phyloP scores from a whole-genome alignment of 495 filamentous ascomycete species.

The Xylaria castorea region DNA sequence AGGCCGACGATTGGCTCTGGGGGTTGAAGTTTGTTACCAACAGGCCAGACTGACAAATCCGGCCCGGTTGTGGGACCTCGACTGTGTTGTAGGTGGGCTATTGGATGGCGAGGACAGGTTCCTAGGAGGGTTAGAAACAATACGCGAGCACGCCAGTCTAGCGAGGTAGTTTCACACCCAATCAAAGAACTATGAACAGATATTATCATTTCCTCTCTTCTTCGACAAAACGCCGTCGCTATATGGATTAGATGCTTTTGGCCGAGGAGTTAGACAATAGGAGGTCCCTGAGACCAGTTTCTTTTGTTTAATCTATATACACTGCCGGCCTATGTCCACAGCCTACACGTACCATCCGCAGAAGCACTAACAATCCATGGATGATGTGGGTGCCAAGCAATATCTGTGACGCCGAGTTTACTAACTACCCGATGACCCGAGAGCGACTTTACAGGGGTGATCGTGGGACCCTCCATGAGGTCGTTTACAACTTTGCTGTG shows the following conservation, averaged over 20 bases:
- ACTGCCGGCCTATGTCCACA: constrained; percentile 50
- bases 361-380: constrained; percentile 94
- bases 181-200: neutral
- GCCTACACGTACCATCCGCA: constrained; percentile 78
- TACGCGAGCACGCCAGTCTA: neutral
- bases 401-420: constrained; percentile 87
- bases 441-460: constrained; percentile 94
- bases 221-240: constrained; percentile 14
- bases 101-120: neutral
- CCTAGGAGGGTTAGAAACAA: constrained; percentile 2
- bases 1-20: neutral
- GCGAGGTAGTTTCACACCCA: neutral
- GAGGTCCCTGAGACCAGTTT: neutral
- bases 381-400: constrained; percentile 93
- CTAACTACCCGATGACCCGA: constrained; percentile 83
- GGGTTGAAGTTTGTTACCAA: neutral
- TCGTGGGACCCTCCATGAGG: constrained; percentile 92
- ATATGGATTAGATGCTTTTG: neutral
- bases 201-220: neutral
- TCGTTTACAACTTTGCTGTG: constrained; percentile 94
- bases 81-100: neutral
- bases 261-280: neutral
- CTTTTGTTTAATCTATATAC: constrained; percentile 23
- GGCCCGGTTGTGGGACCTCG: neutral
- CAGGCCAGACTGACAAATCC: neutral